phyloP scores from a whole-genome alignment of 306 rosid species.

The Comarum palustre region DNA sequence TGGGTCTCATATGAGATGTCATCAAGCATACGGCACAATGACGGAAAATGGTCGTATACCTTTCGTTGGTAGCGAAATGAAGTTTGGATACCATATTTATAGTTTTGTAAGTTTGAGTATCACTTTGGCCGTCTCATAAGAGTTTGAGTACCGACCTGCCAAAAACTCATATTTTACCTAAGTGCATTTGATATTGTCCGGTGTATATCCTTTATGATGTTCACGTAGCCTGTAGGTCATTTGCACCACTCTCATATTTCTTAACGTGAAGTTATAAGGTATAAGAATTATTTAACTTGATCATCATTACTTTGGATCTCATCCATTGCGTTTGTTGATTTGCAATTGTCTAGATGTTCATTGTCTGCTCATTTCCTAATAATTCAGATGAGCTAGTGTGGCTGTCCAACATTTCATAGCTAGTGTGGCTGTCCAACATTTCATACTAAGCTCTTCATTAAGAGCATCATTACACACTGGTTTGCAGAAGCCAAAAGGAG shows the following conservation, averaged over 20 bases:
- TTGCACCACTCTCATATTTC: neutral
- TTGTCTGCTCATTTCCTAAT: neutral
- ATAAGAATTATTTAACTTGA: neutral
- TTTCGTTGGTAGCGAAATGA: too few relatives aligned
- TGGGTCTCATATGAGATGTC: too few relatives aligned
- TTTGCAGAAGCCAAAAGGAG: conserved; percentile 9
- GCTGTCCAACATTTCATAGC: neutral
- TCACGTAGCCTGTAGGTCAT: too few relatives aligned
- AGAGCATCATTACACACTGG: neutral
- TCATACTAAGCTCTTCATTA: neutral
- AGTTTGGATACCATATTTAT: too few relatives aligned
- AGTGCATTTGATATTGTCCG: neutral
- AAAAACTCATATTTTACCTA: too few relatives aligned
- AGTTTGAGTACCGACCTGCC: too few relatives aligned
- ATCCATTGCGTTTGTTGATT: neutral
- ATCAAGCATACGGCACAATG: too few relatives aligned
- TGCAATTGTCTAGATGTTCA: neutral
- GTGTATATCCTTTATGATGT: too few relatives aligned
- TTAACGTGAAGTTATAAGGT: neutral
- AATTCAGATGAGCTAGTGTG: neutral
- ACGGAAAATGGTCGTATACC: too few relatives aligned
- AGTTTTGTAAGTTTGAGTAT: too few relatives aligned
- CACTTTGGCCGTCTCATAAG: too few relatives aligned
- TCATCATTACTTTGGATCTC: neutral
- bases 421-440: neutral